These are phyloP conservation scores for Amanita fuliginea DNA, from an alignment of 768 basidiomycete species.

Conservation along the genomic window DNA sequence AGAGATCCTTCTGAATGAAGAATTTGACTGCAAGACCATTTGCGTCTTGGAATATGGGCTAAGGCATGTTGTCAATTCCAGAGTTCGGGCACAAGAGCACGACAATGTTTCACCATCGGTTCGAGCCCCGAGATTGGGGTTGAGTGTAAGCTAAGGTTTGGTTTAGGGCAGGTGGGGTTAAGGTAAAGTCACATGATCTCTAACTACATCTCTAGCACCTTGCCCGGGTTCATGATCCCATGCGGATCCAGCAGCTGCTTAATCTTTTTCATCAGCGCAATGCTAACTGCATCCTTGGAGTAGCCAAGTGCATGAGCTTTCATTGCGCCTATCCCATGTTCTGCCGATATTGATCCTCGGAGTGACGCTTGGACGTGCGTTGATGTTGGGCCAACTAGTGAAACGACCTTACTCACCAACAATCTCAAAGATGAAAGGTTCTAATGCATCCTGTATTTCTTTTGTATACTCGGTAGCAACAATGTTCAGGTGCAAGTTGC, in stretches of 20 bases:
- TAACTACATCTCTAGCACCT: slow-evolving; percentile 43
- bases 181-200: slow-evolving; percentile 11
- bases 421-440: slow-evolving; percentile 92
- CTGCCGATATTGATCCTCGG: slow-evolving; percentile 89
- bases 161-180: slow-evolving; percentile 23
- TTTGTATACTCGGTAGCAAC: slow-evolving; percentile 73
- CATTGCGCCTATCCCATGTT: slow-evolving; percentile 95
- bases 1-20: slow-evolving; percentile 73
- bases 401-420: slow-evolving; percentile 43
- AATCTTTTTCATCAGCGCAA: slow-evolving; percentile 84
- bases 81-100: neutral
- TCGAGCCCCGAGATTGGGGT: slow-evolving; percentile 39
- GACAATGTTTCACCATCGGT: slow-evolving; percentile 10
- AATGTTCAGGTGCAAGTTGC: slow-evolving; percentile 91
- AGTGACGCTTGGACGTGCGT: slow-evolving; percentile 42
- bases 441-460: slow-evolving; percentile 79
- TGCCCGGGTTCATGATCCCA: slow-evolving; percentile 90
- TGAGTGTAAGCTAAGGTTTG: slow-evolving; percentile 34
- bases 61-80: neutral
- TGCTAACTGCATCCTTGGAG: slow-evolving; percentile 70
- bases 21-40: slow-evolving; percentile 68
- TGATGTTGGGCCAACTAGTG: neutral
- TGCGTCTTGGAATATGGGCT: slow-evolving; percentile 67
- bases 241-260: slow-evolving; percentile 84
- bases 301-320: slow-evolving; percentile 86